phyloP scores from a whole-genome alignment of 106 monocot genomes.

The Agapanthus africanus region DNA sequence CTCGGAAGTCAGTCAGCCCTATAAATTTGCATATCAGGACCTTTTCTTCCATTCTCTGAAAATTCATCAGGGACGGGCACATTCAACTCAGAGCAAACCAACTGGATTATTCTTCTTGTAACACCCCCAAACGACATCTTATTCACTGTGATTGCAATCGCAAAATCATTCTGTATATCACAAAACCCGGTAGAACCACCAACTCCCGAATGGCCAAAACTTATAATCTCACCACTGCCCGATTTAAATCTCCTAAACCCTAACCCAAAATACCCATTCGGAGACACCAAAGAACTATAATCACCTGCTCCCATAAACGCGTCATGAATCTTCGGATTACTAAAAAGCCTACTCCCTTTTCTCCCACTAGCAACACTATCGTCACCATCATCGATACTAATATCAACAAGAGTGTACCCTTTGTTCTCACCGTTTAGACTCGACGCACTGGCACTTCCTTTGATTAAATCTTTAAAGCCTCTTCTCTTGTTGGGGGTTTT shows the following conservation, averaged over 20 bases:
- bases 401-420: constrained; percentile 18
- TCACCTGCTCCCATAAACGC: constrained; percentile 72
- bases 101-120: constrained; percentile 65
- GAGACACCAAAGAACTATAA: constrained; percentile 38
- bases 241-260: constrained; percentile 69
- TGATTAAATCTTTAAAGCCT: constrained; percentile 8
- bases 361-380: constrained; percentile 5
- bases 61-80: constrained; percentile 80
- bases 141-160: constrained; percentile 88
- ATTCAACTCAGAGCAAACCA: constrained; percentile 77
- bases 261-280: constrained; percentile 67
- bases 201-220: constrained; percentile 85
- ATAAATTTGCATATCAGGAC: constrained; percentile 70
- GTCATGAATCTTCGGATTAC: constrained; percentile 50
- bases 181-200: constrained; percentile 95
- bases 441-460: not conserved
- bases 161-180: constrained; percentile 64
- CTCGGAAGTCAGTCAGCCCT: too few species aligned
- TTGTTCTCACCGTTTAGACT: constrained; percentile 16
- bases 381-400: constrained; percentile 11
- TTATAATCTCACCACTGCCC: constrained; percentile 11
- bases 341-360: constrained; percentile 35
- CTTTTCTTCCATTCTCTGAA: constrained; percentile 43
- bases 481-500: constrained; percentile 30
- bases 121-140: constrained; percentile 89